Evolutionary conservation across 164 flowering plant species (phyloP).

Genomic region (Platanus orientalis): DNA sequence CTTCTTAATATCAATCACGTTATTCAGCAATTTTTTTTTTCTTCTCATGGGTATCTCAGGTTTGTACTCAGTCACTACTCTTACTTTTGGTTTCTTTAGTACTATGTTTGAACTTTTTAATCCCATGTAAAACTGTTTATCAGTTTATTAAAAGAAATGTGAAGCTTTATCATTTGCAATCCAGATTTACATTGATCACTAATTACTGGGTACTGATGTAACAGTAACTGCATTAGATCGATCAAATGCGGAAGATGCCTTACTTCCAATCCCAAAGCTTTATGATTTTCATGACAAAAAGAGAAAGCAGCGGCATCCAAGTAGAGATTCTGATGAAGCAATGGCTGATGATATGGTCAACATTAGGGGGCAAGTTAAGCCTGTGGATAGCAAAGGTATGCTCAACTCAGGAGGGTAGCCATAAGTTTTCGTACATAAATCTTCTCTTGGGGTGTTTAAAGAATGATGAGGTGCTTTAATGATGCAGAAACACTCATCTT

Average conservation of each 20-base stretch:
- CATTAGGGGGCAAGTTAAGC: slow-evolving; percentile 14
- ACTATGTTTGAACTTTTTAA: too few relatives aligned
- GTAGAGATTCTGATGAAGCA: slow-evolving; percentile 18
- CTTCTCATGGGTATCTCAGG: background rate
- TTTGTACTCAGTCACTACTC: too few relatives aligned
- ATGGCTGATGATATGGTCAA: slow-evolving; percentile 19
- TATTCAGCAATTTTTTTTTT: too few relatives aligned
- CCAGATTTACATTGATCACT: background rate
- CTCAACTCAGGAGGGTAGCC: too few relatives aligned
- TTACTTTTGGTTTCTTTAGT: background rate
- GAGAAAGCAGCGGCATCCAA: slow-evolving; percentile 16
- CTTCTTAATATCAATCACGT: too few relatives aligned
- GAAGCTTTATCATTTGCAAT: background rate
- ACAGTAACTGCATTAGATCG: slow-evolving; percentile 87
- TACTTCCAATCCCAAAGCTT: slow-evolving; percentile 64
- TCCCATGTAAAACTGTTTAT: background rate
- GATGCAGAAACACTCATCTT: too few relatives aligned
- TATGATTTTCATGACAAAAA: slow-evolving; percentile 37
- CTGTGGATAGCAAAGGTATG: slow-evolving; percentile 25
- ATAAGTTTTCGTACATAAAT: too few relatives aligned
- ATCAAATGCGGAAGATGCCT: slow-evolving; percentile 82
- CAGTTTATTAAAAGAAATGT: background rate
- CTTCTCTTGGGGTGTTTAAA: too few relatives aligned
- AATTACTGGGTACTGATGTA: slow-evolving; percentile 14
- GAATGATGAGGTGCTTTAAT: too few relatives aligned